Evolutionary conservation across 2,329 filamentous ascomycete genomes (phyloP).

Genomic region (Penicillium sp.): DNA sequence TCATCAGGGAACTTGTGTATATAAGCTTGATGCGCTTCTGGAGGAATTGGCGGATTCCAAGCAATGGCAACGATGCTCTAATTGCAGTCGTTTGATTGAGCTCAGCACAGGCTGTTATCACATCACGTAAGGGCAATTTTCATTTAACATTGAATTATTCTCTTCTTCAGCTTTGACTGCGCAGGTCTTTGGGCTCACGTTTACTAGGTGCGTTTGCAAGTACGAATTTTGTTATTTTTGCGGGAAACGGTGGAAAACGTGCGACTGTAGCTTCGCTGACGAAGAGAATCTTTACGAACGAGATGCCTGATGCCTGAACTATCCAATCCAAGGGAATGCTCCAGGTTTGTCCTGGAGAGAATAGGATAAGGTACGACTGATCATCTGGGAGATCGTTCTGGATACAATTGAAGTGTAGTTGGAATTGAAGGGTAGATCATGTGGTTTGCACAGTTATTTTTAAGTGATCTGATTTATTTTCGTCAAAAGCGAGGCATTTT

Average conservation of each 20-base stretch:
- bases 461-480: neutral
- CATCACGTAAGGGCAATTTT: neutral
- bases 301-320: neutral
- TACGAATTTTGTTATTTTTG: constrained; percentile 4
- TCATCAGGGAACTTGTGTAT: neutral
- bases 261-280: neutral
- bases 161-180: neutral
- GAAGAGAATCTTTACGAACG: neutral
- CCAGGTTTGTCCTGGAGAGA: neutral
- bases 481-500: neutral
- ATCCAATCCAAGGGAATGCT: neutral
- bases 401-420: neutral
- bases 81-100: constrained; percentile 4
- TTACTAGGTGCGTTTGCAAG: constrained; percentile 1
- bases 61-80: constrained; percentile 2
- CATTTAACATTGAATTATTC: neutral
- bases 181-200: neutral
- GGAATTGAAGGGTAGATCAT: neutral
- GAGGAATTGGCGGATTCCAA: constrained; percentile 1
- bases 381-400: neutral
- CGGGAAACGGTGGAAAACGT: neutral
- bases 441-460: neutral
- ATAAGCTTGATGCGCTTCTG: neutral
- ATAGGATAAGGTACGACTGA: neutral
- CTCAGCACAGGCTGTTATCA: constrained; percentile 2